Base-by-base conservation (phyloP, 768 basidiomycete genomes). In the Psilocybe sp. region DNA sequence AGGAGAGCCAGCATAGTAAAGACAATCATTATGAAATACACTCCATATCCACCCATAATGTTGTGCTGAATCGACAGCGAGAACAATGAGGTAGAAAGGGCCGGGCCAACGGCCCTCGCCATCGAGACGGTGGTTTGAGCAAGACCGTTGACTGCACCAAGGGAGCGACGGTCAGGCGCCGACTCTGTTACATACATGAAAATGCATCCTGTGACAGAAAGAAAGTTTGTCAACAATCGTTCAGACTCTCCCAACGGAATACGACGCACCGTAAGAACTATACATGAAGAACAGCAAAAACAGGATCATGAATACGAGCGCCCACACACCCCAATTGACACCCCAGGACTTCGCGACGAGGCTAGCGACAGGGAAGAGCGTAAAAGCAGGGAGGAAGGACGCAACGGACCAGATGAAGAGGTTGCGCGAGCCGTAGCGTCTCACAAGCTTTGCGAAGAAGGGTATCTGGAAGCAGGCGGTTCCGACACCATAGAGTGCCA, bases 131-230 rank as follows among this genome's bases (percentile, higher is more conserved):
- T 65, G 13, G 75, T 82, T 57, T 83, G 81, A 2, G 75, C 69
- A 16, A 84, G 65, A 1, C 83, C 83, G 50, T 84, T 81, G 1
- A 76, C 77, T 5, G 81, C 76, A 8, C 82, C 82, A 6, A 85
- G 69, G 0, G 79, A 77, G 15, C 67, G 68, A 46, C 72, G 75
- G 49, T 75, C 76, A 0, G 83, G 81, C 1, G 81, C 68, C 1
- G 79, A 75, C 20, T 71, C 69, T 2, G 76, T 81, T 46, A 82
- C 64, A 47, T 75, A 80, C 55, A 84, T 73, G 42, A 77, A 78
- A 13, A 78, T 72, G 40, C 76, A 76, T 16, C 73, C 82, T 81
- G 32, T 3, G 50, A 51, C 32, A 3, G 16, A 14, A 32, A 18
- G 31, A 47, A 7, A 39, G 33, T 47, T 10, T 50, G 44, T 50